These are phyloP conservation scores for Rhizophagus prolifer DNA, from an alignment of 192 early-diverging fungal genomes.

Conservation along the genomic window DNA sequence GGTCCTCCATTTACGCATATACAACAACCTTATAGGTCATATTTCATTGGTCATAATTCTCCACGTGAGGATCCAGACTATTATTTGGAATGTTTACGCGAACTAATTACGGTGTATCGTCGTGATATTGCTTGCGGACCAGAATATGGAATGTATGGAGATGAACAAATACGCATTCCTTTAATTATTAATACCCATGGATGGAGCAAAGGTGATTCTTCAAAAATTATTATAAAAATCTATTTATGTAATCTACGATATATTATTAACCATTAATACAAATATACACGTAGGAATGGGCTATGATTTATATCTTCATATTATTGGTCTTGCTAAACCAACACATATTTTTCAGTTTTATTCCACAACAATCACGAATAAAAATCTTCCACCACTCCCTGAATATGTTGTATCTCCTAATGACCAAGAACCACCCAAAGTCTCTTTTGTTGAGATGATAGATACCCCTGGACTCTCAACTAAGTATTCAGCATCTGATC, in stretches of 20 bases:
- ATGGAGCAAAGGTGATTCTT: slow-evolving; percentile 75
- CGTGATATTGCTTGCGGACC: slow-evolving; percentile 40
- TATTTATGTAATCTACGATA: background rate
- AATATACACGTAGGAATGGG: slow-evolving; percentile 58
- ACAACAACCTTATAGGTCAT: slow-evolving; percentile 58
- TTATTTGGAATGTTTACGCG: slow-evolving; percentile 67
- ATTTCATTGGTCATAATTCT: slow-evolving; percentile 74
- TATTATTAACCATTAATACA: background rate
- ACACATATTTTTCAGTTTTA: slow-evolving; percentile 68
- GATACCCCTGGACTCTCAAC: slow-evolving; percentile 28
- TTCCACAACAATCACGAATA: slow-evolving; percentile 33
- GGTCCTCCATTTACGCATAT: slow-evolving; percentile 86
- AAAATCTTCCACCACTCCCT: slow-evolving; percentile 48
- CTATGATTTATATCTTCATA: slow-evolving; percentile 73
- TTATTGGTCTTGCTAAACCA: slow-evolving; percentile 61
- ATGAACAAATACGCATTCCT: slow-evolving; percentile 55
- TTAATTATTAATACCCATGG: slow-evolving; percentile 96
- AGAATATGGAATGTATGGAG: slow-evolving; percentile 20
- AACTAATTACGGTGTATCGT: slow-evolving; percentile 62
- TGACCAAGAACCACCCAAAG: slow-evolving; percentile 26
- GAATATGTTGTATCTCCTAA: slow-evolving; percentile 34
- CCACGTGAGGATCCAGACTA: slow-evolving; percentile 80
- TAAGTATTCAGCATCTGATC: slow-evolving; percentile 48
- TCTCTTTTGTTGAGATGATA: slow-evolving; percentile 28
- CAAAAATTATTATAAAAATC: background rate